These are phyloP conservation scores for Leishmania tropica DNA, from an alignment of 208 protist species.

Conservation along the genomic window DNA sequence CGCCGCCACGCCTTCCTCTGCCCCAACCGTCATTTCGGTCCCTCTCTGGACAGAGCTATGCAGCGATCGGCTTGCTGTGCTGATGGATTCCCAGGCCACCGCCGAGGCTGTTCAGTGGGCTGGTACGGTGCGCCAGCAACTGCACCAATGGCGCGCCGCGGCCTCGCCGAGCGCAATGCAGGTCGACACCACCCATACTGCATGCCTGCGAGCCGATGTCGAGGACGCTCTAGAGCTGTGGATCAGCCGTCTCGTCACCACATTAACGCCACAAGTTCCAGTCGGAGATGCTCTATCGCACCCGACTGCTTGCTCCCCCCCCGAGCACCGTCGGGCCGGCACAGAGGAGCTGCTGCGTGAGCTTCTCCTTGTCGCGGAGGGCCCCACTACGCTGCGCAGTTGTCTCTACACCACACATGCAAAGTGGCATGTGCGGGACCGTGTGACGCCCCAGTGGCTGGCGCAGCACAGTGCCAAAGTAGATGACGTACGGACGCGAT, in stretches of 20 bases:
- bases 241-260: constrained; percentile 1
- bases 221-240: constrained; percentile 14
- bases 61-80: constrained; percentile 8
- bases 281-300: background rate
- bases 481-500: constrained; percentile 20
- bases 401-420: constrained; percentile 5
- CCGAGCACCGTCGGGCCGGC: background rate
- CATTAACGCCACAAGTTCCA: constrained; percentile 2
- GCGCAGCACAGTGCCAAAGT: constrained; percentile 28
- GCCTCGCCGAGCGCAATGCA: background rate
- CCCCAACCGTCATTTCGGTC: constrained; percentile 1
- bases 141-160: constrained; percentile 12
- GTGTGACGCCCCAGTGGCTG: constrained; percentile 26
- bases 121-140: constrained; percentile 9
- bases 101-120: constrained; percentile 20
- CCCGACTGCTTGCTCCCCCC: background rate
- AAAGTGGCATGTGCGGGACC: constrained; percentile 22
- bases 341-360: constrained; percentile 12
- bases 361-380: constrained; percentile 15
- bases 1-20: background rate
- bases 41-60: constrained; percentile 23
- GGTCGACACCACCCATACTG: background rate
- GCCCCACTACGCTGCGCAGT: constrained; percentile 1
- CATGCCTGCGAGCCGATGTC: constrained; percentile 16
- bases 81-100: constrained; percentile 2